Percentiles rank a stretch among this genome's conserved stretches.
Conservation (phyloP, 345 rosid genomes). For the Pistacia atlantica region DNA sequence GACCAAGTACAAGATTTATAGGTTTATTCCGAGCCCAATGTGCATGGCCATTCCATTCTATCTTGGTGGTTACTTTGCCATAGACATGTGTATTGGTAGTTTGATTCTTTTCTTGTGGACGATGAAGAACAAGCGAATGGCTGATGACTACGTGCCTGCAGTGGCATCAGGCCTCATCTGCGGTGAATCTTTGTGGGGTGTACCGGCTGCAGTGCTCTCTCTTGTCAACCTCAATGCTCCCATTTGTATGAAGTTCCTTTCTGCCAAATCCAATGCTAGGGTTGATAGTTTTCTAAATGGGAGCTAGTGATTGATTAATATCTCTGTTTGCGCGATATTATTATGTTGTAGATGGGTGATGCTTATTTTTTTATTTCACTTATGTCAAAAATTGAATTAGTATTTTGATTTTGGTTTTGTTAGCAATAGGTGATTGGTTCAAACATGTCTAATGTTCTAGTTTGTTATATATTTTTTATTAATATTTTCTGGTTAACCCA, state of each 20-base stretch:
- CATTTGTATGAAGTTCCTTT: constrained; percentile 89
- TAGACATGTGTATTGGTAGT: constrained; percentile 92
- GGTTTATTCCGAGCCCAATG: constrained; percentile 89
- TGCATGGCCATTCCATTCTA: constrained; percentile 97
- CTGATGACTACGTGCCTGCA: constrained; percentile 59
- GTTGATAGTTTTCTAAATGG: constrained; percentile 57
- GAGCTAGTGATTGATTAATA: background rate
- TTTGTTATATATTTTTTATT: no score
- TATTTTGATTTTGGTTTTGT: no score
- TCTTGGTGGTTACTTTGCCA: constrained; percentile 78
- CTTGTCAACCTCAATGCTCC: constrained; percentile 70
- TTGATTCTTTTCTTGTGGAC: constrained; percentile 75
- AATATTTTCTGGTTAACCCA: no score
- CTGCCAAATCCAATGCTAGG: constrained; percentile 48
- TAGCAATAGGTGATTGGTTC: no score
- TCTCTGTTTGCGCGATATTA: no score
- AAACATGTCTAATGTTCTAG: no score
- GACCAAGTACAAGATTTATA: constrained; percentile 32
- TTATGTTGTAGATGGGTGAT: no score
- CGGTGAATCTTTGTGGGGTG: constrained; percentile 89
- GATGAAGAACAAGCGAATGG: constrained; percentile 50
- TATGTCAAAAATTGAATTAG: no score
- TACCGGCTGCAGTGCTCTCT: constrained; percentile 83
- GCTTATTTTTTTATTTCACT: no score
- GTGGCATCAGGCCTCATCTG: constrained; percentile 91